Percentiles rank a stretch among this genome's conserved stretches.
phyloP scores from a whole-genome alignment of 192 early-diverging fungal species.

The Allomyces macrogynus region DNA sequence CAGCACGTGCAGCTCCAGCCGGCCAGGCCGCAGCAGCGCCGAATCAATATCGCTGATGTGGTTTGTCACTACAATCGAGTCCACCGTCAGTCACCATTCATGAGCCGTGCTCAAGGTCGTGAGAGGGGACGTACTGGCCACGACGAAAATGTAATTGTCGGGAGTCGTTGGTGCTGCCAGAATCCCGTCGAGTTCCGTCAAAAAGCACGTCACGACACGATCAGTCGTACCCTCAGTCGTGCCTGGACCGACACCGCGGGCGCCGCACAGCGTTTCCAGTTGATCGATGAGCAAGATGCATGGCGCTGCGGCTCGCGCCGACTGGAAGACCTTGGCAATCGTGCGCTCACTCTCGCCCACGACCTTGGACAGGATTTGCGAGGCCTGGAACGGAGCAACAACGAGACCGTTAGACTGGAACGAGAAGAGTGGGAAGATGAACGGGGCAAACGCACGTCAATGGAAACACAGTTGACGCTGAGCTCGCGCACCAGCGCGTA shows the following conservation, averaged over 20 bases:
- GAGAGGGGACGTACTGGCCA: background rate
- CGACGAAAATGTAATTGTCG: conserved; percentile 11
- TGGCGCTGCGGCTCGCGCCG: conserved; percentile 60
- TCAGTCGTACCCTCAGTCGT: conserved; percentile 66
- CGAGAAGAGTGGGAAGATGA: background rate
- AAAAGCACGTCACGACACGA: conserved; percentile 69
- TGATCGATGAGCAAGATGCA: conserved; percentile 88
- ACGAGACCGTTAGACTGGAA: background rate
- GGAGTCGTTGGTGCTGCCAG: conserved; percentile 15
- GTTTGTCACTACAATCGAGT: conserved; percentile 40
- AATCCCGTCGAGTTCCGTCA: conserved; percentile 64
- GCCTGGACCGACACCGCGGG: conserved; percentile 1
- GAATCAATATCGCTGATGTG: conserved; percentile 50
- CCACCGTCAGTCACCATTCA: background rate
- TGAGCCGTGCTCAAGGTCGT: background rate
- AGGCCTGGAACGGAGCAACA: conserved; percentile 17
- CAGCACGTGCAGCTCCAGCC: conserved; percentile 53
- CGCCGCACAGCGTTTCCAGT: conserved; percentile 4
- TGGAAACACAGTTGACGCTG: conserved; percentile 63
- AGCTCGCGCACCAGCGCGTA: conserved; percentile 58
- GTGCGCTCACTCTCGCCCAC: conserved; percentile 85
- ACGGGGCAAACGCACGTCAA: conserved; percentile 30
- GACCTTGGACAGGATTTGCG: conserved; percentile 70
- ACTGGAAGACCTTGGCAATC: conserved; percentile 61
- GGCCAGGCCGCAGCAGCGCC: conserved; percentile 65